Base-by-base conservation (phyloP, 1,139 yeast genomes). In the Geotrichum citri-aurantii region DNA sequence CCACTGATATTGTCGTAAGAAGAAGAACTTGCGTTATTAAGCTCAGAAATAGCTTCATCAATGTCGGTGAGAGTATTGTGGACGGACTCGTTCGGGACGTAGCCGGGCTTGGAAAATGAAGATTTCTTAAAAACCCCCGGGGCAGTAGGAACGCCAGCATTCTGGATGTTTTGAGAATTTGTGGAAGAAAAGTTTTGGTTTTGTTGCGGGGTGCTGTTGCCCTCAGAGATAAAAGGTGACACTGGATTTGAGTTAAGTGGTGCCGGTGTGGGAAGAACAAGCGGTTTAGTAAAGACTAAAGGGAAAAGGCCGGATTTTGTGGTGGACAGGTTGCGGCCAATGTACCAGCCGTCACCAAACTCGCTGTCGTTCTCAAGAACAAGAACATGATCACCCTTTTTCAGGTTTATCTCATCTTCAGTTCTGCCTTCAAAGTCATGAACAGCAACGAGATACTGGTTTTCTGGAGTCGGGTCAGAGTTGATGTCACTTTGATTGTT, bases 321-420 rank as follows among this genome's bases (percentile, higher is more conserved):
- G 0, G 92, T 84, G 53, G 80, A 70, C 57, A 88, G 71, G 66
- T 92, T 91, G 63, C 85, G 85, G 10, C 98, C 97, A 64, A 81
- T 81, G 68, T 86, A 93, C 99, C 99, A 93, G n/a, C 98, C 98
- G 71, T 93, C 99, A 65, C 89, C 88, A 72, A 88, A 93, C 68
- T 89, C 97, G 63, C 85, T 82, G 73, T 93, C 99, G 71, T 91
- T 97, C 50, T 95, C 90, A 29, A 95, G 80, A 17, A 93, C 91
- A 71, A 91, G 95, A 59, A 95, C 80, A 64, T 83, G 85, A 68
- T 93, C 98, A 27, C 98, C 98, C 27, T 87, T 83, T 55, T 78
- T 79, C 64, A 93, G 78, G 52, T 85, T 82, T 53, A 93, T 77
- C 73, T 93, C 99, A 72, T 95, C 99, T 27, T 90, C 96, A 62